phyloP scores from a whole-genome alignment of 2,329 filamentous ascomycete genomes.

The Botrytis paeoniae region DNA sequence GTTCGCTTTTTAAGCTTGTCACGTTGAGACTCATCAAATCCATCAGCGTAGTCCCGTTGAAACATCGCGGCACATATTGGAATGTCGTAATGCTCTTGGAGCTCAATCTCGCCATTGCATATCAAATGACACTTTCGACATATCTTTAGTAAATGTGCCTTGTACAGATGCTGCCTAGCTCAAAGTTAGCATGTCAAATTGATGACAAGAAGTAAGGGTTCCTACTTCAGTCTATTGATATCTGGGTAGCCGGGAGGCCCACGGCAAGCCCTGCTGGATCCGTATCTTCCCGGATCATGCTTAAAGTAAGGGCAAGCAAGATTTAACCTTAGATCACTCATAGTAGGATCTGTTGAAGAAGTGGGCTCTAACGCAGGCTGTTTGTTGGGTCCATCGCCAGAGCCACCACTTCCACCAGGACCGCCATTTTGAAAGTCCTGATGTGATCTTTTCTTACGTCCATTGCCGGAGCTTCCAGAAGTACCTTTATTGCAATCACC shows the following conservation, averaged over 20 bases:
- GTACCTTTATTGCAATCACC: neutral
- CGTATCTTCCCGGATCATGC: neutral
- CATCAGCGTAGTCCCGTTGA: neutral
- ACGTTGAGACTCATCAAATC: neutral
- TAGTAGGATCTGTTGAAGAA: neutral
- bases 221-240: neutral
- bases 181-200: neutral
- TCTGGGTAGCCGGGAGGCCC: neutral
- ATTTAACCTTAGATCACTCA: neutral
- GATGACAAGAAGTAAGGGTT: neutral
- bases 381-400: neutral
- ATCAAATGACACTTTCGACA: neutral
- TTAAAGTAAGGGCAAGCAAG: neutral
- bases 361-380: neutral
- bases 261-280: neutral
- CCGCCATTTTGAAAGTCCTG: neutral
- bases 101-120: neutral
- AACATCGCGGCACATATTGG: neutral
- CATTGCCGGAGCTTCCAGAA: neutral
- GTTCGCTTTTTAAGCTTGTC: neutral
- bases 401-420: neutral
- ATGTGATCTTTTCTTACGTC: neutral
- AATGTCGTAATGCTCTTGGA: neutral
- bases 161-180: neutral
- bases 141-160: neutral